phyloP scores from a whole-genome alignment of 495 filamentous ascomycete species.

The Aspergillus sclerotioniger region DNA sequence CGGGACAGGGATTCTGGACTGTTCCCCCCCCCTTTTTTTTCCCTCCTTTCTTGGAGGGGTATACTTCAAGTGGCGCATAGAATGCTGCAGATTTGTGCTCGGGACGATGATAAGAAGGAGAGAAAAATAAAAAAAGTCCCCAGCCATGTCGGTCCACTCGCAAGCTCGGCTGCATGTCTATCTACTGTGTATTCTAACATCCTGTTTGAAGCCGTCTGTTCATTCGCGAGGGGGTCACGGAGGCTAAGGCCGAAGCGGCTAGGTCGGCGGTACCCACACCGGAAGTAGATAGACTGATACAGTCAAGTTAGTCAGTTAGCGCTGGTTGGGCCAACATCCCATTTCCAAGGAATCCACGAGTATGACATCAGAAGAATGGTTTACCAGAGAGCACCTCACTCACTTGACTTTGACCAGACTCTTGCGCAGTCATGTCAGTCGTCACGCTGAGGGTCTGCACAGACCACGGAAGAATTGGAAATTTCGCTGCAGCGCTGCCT shows the following conservation, averaged over 20 bases:
- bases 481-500: slow-evolving; percentile 12
- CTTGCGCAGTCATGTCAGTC: neutral
- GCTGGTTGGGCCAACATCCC: neutral
- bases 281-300: neutral
- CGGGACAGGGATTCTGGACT: neutral
- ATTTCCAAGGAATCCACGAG: slow-evolving; percentile 8
- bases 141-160: too few species aligned
- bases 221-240: neutral
- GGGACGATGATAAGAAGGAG: neutral
- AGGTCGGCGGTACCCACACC: neutral
- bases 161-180: neutral
- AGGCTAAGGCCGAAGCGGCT: neutral
- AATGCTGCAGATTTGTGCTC: neutral
- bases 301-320: neutral
- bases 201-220: neutral
- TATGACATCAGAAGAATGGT: slow-evolving; percentile 9
- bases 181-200: too few species aligned
- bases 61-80: too few species aligned
- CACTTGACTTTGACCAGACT: neutral
- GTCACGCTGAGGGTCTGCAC: slow-evolving; percentile 2
- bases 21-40: too few species aligned
- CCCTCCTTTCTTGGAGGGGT: too few species aligned
- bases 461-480: slow-evolving; percentile 5
- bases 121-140: too few species aligned
- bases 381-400: neutral